A percentile compares a stretch with the other conserved stretches of the same genome.
Conservation (phyloP, 1,284 basidiomycete genomes). For the Naganishia albida region DNA sequence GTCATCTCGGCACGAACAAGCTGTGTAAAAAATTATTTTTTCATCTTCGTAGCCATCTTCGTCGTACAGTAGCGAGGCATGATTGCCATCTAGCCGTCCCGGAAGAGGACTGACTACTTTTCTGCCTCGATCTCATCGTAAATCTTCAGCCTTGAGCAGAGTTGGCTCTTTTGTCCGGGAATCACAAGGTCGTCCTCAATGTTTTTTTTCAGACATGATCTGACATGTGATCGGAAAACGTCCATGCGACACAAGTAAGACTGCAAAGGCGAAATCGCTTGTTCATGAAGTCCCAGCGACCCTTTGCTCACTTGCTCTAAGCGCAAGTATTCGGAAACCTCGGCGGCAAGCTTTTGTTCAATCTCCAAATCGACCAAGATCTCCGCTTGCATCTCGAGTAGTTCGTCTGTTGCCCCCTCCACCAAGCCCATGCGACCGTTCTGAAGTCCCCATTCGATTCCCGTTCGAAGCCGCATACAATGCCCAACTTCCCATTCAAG, state of each 20-base stretch:
- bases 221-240: constrained; percentile 14
- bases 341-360: constrained; percentile 2
- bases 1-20: too few species aligned
- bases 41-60: too few species aligned
- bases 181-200: constrained; percentile 3
- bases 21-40: too few species aligned
- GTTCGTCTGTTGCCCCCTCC: constrained; percentile 10
- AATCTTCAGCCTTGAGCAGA: constrained; percentile 5
- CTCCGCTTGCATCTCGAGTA: constrained; percentile 19
- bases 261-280: constrained; percentile 2
- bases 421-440: background rate
- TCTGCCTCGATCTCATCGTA: constrained; percentile 11
- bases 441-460: constrained; percentile 5
- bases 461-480: constrained; percentile 5
- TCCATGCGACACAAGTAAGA: constrained; percentile 11
- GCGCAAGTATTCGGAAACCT: background rate
- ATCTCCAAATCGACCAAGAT: constrained; percentile 13
- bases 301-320: background rate
- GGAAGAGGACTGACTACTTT: background rate
- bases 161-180: background rate
- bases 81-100: too few species aligned
- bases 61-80: too few species aligned
- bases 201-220: background rate
- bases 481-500: constrained; percentile 19
- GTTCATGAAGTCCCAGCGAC: background rate